Evolutionary conservation across 805 yeast species (phyloP).

Genomic region (Nakazawaea sp.): DNA sequence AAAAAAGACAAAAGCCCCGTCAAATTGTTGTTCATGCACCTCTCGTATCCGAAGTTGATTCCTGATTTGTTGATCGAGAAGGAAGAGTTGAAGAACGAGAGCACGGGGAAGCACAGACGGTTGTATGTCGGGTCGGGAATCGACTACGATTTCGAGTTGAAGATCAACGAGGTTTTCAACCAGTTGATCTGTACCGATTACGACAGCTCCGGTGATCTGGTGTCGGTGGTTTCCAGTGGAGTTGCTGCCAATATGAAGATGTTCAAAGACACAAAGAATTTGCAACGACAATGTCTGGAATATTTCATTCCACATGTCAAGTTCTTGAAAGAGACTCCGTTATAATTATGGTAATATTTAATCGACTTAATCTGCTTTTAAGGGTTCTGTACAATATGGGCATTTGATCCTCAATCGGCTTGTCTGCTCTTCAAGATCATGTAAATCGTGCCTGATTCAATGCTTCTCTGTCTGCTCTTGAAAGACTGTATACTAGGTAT

Average conservation of each 20-base stretch:
- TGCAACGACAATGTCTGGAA: conserved; percentile 22
- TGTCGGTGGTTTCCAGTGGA: conserved; percentile 9
- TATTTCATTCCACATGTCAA: conserved; percentile 28
- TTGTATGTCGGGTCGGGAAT: conserved; percentile 23
- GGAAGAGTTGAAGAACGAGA: conserved; percentile 18
- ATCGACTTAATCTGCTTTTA: too few relatives aligned
- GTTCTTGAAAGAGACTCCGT: conserved; percentile 23
- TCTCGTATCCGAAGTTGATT: conserved; percentile 49
- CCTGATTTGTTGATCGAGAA: conserved; percentile 23
- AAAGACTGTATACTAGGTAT: too few relatives aligned
- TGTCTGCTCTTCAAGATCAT: too few relatives aligned
- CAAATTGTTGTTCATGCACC: conserved; percentile 42
- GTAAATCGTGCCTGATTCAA: too few relatives aligned
- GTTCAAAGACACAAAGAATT: conserved; percentile 18
- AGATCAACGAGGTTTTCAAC: conserved; percentile 31
- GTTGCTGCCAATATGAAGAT: conserved; percentile 18
- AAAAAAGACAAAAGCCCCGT: conserved; percentile 5
- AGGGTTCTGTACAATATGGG: too few relatives aligned
- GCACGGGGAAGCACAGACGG: conserved; percentile 22
- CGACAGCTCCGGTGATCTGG: conserved; percentile 13
- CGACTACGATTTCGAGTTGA: conserved; percentile 32
- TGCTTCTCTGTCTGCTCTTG: too few relatives aligned
- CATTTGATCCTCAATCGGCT: too few relatives aligned
- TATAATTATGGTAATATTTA: too few relatives aligned
- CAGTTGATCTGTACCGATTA: conserved; percentile 28